Percentiles rank a stretch among this genome's conserved stretches.
Evolutionary conservation across 2,329 filamentous ascomycete genomes (phyloP).

Genomic region (Botrytis porri): DNA sequence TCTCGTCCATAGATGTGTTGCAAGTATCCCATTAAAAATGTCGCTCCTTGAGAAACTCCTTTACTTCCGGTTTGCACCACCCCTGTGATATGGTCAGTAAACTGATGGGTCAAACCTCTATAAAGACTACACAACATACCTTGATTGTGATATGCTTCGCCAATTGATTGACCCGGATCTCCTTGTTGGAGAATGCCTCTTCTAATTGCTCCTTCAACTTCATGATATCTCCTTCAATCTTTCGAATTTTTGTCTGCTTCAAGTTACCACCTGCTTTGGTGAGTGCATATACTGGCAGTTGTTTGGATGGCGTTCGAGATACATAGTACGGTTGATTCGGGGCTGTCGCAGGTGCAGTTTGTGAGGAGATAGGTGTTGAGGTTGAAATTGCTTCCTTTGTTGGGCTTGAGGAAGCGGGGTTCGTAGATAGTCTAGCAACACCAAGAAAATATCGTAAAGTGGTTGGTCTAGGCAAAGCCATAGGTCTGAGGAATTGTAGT

Average conservation of each 20-base stretch:
- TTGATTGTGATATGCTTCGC: constrained; percentile 75
- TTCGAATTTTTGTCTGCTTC: constrained; percentile 72
- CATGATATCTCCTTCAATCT: constrained; percentile 69
- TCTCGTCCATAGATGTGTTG: background rate
- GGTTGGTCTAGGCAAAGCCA: constrained; percentile 34
- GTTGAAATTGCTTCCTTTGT: constrained; percentile 16
- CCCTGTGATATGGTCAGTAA: constrained; percentile 40
- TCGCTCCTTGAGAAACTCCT: constrained; percentile 46
- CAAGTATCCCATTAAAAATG: constrained; percentile 33
- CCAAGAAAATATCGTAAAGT: constrained; percentile 35
- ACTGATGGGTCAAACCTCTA: background rate
- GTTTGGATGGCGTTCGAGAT: constrained; percentile 64
- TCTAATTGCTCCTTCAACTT: constrained; percentile 63
- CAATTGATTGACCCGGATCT: constrained; percentile 49
- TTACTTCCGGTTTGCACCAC: constrained; percentile 48
- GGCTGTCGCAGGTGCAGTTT: constrained; percentile 12
- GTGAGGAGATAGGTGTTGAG: constrained; percentile 14
- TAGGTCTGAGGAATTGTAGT: constrained; percentile 37
- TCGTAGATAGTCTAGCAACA: constrained; percentile 22
- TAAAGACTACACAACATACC: constrained; percentile 44
- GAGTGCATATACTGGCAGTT: constrained; percentile 74
- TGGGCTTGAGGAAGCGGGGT: constrained; percentile 9
- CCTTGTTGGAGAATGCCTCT: constrained; percentile 50
- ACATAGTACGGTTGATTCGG: constrained; percentile 49
- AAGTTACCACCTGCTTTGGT: constrained; percentile 73